Evolutionary conservation across 1,284 basidiomycete species (phyloP).

Genomic region (Pisolithus thermaeus): DNA sequence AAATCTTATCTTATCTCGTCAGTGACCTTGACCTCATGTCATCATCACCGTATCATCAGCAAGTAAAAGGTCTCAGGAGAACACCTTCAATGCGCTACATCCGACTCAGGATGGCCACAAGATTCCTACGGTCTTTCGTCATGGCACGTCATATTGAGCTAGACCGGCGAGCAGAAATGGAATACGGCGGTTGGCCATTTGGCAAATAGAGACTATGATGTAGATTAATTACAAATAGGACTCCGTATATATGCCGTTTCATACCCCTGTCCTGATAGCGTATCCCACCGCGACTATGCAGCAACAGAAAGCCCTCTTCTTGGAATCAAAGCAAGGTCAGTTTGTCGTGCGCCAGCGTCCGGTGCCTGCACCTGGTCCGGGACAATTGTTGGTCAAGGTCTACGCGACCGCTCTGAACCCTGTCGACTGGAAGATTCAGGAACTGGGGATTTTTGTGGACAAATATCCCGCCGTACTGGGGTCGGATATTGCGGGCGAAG

Average conservation of each 20-base stretch:
- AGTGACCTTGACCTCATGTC: conserved; percentile 20
- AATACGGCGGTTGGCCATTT: conserved; percentile 27
- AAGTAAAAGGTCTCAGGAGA: conserved; percentile 22
- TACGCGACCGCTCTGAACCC: conserved; percentile 41
- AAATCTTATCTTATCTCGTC: conserved; percentile 13
- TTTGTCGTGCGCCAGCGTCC: conserved; percentile 17
- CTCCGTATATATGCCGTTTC: background rate
- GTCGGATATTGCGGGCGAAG: conserved; percentile 41
- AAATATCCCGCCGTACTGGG: conserved; percentile 36
- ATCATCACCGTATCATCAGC: conserved; percentile 7
- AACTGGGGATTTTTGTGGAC: conserved; percentile 16
- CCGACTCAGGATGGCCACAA: conserved; percentile 25
- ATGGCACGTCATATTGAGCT: conserved; percentile 22
- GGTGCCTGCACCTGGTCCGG: conserved; percentile 33
- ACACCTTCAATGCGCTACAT: conserved; percentile 26
- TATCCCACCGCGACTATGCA: conserved; percentile 1
- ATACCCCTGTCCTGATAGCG: conserved; percentile 6
- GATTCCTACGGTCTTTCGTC: conserved; percentile 25
- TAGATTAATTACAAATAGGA: conserved; percentile 10
- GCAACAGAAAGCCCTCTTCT: conserved; percentile 25
- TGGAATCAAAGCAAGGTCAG: conserved; percentile 18
- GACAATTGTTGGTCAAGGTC: conserved; percentile 42
- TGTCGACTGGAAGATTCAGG: conserved; percentile 39
- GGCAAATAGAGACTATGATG: conserved; percentile 21
- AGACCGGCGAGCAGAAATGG: conserved; percentile 20